These are phyloP conservation scores for Echium plantagineum DNA, from an alignment of 257 asterid species.

Conservation along the genomic window DNA sequence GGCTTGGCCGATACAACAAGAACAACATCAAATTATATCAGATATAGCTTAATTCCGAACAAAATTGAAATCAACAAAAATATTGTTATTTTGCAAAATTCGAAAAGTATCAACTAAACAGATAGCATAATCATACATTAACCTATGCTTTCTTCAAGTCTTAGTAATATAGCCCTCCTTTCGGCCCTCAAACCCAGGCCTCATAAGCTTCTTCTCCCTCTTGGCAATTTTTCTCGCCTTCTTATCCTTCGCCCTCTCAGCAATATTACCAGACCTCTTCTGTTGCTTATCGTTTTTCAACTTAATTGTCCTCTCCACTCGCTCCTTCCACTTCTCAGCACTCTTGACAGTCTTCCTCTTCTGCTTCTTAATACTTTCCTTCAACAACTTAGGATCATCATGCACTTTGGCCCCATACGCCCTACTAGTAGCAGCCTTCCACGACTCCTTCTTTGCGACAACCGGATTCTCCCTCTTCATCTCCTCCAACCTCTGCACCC, in stretches of 20 bases:
- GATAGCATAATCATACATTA: no score
- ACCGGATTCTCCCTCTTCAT: conserved; percentile 46
- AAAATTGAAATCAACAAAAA: no score
- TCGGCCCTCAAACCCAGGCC: conserved; percentile 92
- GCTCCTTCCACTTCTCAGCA: conserved; percentile 74
- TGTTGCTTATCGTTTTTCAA: conserved; percentile 52
- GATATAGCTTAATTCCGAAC: no score
- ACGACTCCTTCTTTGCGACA: conserved; percentile 56
- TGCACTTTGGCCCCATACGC: conserved; percentile 91
- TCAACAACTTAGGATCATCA: conserved; percentile 34
- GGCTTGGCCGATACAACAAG: no score
- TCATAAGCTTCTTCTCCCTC: conserved; percentile 90
- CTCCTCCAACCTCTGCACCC: conserved; percentile 49
- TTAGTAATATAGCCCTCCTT: conserved; percentile 57
- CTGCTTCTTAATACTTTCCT: conserved; percentile 67
- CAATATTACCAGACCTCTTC: conserved; percentile 70
- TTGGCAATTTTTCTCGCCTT: conserved; percentile 72
- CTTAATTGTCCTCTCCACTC: conserved; percentile 47
- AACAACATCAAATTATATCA: no score
- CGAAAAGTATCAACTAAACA: no score
- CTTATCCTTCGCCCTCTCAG: conserved; percentile 60
- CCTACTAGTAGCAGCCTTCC: conserved; percentile 65
- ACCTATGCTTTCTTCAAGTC: conserved; percentile 22
- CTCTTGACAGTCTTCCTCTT: conserved; percentile 56
- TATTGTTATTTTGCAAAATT: no score